These are phyloP conservation scores for Cucurbita pepo DNA, from an alignment of 306 rosid genomes.

Conservation along the genomic window DNA sequence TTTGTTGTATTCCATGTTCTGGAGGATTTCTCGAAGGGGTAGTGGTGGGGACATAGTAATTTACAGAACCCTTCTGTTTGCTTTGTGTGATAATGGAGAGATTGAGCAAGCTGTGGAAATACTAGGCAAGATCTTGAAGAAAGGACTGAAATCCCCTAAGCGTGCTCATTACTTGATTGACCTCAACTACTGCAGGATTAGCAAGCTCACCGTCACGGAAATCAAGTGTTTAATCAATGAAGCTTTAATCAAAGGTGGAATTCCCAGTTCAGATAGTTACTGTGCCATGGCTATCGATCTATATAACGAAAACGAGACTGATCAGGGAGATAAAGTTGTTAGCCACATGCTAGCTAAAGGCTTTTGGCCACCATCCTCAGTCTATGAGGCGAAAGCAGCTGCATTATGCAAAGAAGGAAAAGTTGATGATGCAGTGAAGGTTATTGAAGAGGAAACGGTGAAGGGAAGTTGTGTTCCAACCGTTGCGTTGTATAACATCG, in stretches of 20 bases:
- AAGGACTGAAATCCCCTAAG: conserved; percentile 25
- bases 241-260: conserved; percentile 27
- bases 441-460: conserved; percentile 19
- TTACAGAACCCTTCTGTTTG: conserved; percentile 21
- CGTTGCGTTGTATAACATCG: conserved; percentile 4
- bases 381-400: conserved; percentile 21
- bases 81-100: conserved; percentile 20
- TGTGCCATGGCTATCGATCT: conserved; percentile 25
- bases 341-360: conserved; percentile 14
- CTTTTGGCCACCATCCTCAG: conserved; percentile 13
- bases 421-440: conserved; percentile 20
- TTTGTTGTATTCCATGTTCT: conserved; percentile 36
- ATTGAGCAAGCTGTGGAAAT: conserved; percentile 23
- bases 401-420: conserved; percentile 19
- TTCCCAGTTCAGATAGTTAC: conserved; percentile 24
- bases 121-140: conserved; percentile 30
- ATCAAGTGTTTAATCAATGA: conserved; percentile 13
- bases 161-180: conserved; percentile 6
- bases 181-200: neutral
- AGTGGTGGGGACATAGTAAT: conserved; percentile 27
- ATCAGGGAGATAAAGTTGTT: conserved; percentile 17
- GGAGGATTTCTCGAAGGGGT: conserved; percentile 34
- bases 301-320: conserved; percentile 12
- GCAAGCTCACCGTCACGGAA: neutral
- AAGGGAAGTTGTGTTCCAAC: conserved; percentile 16